Base-by-base conservation (phyloP, 257 asterid species). In the Hygrophila difformis region DNA sequence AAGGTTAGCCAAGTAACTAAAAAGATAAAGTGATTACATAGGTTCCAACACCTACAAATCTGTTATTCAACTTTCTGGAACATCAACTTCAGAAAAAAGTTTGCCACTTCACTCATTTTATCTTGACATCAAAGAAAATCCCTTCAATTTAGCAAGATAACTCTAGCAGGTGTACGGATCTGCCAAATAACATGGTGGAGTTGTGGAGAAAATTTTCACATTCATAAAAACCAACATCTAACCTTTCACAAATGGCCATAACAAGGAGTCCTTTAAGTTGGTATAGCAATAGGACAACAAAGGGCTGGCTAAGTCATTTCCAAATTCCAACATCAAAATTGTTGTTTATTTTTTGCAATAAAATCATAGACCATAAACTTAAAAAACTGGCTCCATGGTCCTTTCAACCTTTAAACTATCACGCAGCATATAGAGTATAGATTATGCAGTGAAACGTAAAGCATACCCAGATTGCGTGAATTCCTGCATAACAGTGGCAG, bases 401-500 rank as follows among this genome's bases (percentile, higher is more conserved):
- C 10, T 5, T 33, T 10, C 37, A 0, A 10, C 10, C 37, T 5
- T 5, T 9, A 33, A 4, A 33, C 12, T 2, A 33, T 33, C 12
- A 2, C 37, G 10, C 10, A 4, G 12, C 37, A 26, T 26, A 26
- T 12, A 33, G 6, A 5, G 8, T 33, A 33, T 12, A 33, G 37
- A 33, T 2, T 33, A 33, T 10, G 37, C 10, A 33, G 8, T 6
- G 37, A 33, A 33, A 33, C 2, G 10, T 5, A 33, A 43, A 8
- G 34, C 73, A 40, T 80, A 91, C 99, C 99, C 99, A 29, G 99
- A 91, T 51, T 91, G 99, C 62, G 99, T 91, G 75, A 91, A 91
- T 63, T 91, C 99, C 68, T 91, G 99, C 99, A 91, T 91, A 49
- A 91, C 99, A 21, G 96, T 76, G 44, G 99, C 99, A 23, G 99